These are phyloP conservation scores for Trypanosoma congolense DNA, from an alignment of 208 protist genomes.

Conservation along the genomic window DNA sequence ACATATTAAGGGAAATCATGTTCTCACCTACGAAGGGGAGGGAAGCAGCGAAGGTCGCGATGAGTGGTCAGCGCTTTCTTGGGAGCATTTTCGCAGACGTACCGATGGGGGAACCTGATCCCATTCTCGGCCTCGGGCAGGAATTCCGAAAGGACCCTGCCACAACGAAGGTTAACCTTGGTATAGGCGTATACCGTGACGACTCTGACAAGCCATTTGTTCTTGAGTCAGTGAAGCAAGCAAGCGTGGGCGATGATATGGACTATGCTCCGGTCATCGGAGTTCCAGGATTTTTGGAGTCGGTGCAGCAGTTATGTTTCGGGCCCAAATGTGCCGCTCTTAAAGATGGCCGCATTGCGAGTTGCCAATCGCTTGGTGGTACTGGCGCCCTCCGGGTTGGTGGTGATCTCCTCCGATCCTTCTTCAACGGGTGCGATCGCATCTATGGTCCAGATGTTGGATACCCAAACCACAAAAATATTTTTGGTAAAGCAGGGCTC, in stretches of 20 bases:
- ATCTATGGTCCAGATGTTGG: constrained; percentile 64
- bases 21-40: background rate
- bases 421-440: constrained; percentile 25
- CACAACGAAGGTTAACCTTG: constrained; percentile 94
- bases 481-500: constrained; percentile 54
- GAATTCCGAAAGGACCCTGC: constrained; percentile 64
- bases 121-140: constrained; percentile 66
- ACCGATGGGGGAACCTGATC: constrained; percentile 46
- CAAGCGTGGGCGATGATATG: constrained; percentile 41
- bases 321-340: constrained; percentile 51
- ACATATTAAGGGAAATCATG: too few relatives aligned
- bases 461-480: constrained; percentile 74
- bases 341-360: constrained; percentile 54
- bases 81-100: constrained; percentile 42
- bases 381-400: constrained; percentile 75
- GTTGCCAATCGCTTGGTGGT: constrained; percentile 73
- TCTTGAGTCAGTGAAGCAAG: constrained; percentile 86
- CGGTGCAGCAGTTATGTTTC: constrained; percentile 81
- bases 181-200: constrained; percentile 95
- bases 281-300: constrained; percentile 67
- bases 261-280: constrained; percentile 96
- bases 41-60: background rate
- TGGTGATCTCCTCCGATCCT: constrained; percentile 48
- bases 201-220: constrained; percentile 91
- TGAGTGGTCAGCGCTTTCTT: constrained; percentile 1